Percentiles rank a stretch among this genome's conserved stretches.
These are phyloP conservation scores for Recurvomyces mirabilis DNA, from an alignment of 495 filamentous ascomycete species.

Conservation along the genomic window DNA sequence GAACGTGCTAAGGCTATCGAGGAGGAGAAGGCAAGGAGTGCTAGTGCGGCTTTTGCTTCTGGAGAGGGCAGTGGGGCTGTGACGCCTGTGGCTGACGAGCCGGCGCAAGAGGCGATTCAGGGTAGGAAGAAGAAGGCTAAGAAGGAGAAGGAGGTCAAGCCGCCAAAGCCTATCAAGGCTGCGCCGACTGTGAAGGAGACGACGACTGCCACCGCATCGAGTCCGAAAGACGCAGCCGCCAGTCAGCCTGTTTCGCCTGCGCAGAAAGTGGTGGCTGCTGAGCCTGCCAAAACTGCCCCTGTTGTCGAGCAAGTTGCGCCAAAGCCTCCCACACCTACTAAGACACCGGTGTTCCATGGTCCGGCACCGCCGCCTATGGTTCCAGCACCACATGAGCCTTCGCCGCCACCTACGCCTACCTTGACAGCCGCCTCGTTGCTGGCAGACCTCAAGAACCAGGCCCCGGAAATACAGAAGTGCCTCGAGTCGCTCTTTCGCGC, in stretches of 20 bases:
- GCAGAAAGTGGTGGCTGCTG: constrained; percentile 12
- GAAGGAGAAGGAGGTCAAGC: constrained; percentile 56
- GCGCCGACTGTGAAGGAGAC: constrained; percentile 20
- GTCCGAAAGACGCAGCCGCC: constrained; percentile 9
- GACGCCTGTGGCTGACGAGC: constrained; percentile 35
- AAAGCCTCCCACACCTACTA: constrained; percentile 24
- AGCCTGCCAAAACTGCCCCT: constrained; percentile 3
- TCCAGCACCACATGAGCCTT: constrained; percentile 6
- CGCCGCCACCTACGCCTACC: constrained; percentile 15
- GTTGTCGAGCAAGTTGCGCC: constrained; percentile 12
- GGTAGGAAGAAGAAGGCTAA: constrained; percentile 71
- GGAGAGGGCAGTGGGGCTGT: constrained; percentile 42
- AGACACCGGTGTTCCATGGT: background rate
- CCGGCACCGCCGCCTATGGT: background rate
- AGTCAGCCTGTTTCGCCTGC: constrained; percentile 34
- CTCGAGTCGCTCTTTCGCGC: constrained; percentile 16
- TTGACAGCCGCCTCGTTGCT: constrained; percentile 16
- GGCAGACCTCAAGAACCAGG: constrained; percentile 16
- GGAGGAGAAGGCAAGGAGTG: constrained; percentile 40
- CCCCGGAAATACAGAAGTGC: constrained; percentile 14
- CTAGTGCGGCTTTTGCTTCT: background rate
- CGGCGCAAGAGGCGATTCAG: constrained; percentile 58
- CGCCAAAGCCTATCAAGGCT: constrained; percentile 21
- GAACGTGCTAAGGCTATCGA: constrained; percentile 51
- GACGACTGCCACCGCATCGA: constrained; percentile 32